Conservation (phyloP, 441 rosid genomes). For the Erodium chrysanthum region DNA sequence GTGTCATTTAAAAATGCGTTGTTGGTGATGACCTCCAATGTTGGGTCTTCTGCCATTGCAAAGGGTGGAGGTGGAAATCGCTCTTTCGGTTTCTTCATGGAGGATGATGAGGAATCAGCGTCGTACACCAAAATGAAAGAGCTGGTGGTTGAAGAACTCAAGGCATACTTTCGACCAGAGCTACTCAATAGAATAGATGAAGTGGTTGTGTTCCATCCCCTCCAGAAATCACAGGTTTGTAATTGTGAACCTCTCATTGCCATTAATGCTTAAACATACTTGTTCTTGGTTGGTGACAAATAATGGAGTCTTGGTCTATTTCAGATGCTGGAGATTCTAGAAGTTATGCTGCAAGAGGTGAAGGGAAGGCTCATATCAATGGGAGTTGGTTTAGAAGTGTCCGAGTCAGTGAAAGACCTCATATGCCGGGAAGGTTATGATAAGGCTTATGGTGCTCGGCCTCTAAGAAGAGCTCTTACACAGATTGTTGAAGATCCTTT, state of each 20-base stretch:
- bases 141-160: slow-evolving; percentile 53
- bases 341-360: slow-evolving; percentile 77
- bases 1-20: slow-evolving; percentile 67
- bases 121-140: slow-evolving; percentile 54
- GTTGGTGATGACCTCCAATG: slow-evolving; percentile 68
- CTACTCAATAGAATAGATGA: slow-evolving; percentile 69
- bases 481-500: slow-evolving; percentile 66
- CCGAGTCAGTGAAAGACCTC: slow-evolving; percentile 63
- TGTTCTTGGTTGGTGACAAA: not conserved
- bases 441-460: slow-evolving; percentile 65
- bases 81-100: slow-evolving; percentile 45
- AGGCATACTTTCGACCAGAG: slow-evolving; percentile 66
- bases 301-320: slow-evolving; percentile 3
- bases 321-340: slow-evolving; percentile 75
- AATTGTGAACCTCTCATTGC: slow-evolving; percentile 15
- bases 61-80: slow-evolving; percentile 44
- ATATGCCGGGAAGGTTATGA: slow-evolving; percentile 78
- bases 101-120: slow-evolving; percentile 28
- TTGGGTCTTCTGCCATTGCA: slow-evolving; percentile 56
- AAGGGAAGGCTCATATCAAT: slow-evolving; percentile 62
- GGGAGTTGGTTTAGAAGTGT: slow-evolving; percentile 75
- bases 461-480: slow-evolving; percentile 78
- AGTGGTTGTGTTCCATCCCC: slow-evolving; percentile 56
- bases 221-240: slow-evolving; percentile 76
- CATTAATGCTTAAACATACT: not conserved